These are phyloP conservation scores for Glaciozyma antarctica DNA, from an alignment of 768 basidiomycete species.

Conservation along the genomic window DNA sequence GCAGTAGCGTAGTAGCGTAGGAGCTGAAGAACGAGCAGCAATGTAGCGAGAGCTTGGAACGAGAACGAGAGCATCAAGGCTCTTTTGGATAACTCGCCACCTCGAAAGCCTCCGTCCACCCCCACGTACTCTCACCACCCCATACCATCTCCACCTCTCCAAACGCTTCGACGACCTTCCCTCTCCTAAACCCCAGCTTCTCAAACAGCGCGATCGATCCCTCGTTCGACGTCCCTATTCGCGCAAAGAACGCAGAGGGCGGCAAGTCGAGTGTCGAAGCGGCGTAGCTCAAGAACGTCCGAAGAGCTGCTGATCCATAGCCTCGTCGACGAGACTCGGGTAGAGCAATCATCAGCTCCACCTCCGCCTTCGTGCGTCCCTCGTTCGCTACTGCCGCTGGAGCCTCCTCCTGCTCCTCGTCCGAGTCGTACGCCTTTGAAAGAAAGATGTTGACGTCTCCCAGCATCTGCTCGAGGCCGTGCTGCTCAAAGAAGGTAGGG, in stretches of 20 bases:
- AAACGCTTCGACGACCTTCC: constrained; percentile 63
- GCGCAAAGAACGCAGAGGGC: constrained; percentile 51
- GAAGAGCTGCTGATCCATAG: constrained; percentile 54
- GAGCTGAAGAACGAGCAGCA: too few species aligned
- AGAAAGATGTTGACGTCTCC: constrained; percentile 91
- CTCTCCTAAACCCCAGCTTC: constrained; percentile 63
- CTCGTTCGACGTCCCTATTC: constrained; percentile 60
- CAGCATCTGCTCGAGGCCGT: constrained; percentile 55
- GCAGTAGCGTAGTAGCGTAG: too few species aligned
- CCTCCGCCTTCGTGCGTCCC: constrained; percentile 53
- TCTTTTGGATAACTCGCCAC: too few species aligned
- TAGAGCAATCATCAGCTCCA: constrained; percentile 91
- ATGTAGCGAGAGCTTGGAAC: too few species aligned
- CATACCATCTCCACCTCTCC: constrained; percentile 62
- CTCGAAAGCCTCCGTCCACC: too few species aligned
- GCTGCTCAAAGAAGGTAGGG: constrained; percentile 17
- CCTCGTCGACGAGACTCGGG: constrained; percentile 47
- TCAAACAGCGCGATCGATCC: constrained; percentile 65
- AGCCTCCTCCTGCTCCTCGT: constrained; percentile 33
- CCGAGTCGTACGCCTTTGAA: constrained; percentile 45
- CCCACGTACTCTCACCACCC: too few species aligned
- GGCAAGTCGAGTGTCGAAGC: constrained; percentile 38
- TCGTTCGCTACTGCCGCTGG: constrained; percentile 30
- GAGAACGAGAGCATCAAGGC: too few species aligned
- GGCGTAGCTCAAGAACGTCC: constrained; percentile 59